Evolutionary conservation across 805 yeast species (phyloP).

Genomic region (Suhomyces canberraensis): DNA sequence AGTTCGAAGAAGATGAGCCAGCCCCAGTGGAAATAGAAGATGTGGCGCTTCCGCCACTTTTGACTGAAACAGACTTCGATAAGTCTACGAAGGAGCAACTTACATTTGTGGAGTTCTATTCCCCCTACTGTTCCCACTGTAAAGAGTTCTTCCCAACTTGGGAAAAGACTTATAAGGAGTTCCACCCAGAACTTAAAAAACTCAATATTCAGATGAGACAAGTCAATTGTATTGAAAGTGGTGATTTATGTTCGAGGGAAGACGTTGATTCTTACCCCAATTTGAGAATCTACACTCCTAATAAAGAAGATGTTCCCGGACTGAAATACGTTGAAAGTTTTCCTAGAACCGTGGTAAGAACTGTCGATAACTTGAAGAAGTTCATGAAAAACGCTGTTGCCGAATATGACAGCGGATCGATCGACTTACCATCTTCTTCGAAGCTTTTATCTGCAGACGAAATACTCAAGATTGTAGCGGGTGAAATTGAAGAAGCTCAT

Average conservation of each 20-base stretch:
- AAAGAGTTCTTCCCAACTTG: constrained; percentile 75
- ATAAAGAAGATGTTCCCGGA: constrained; percentile 16
- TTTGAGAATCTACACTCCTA: constrained; percentile 65
- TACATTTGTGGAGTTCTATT: constrained; percentile 81
- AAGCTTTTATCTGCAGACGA: constrained; percentile 36
- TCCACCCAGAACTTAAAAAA: constrained; percentile 42
- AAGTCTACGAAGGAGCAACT: constrained; percentile 47
- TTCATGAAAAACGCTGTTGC: constrained; percentile 55
- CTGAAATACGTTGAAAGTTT: constrained; percentile 38
- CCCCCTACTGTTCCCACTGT: constrained; percentile 90
- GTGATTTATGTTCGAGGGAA: constrained; percentile 78
- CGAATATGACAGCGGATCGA: constrained; percentile 39
- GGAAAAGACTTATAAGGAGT: constrained; percentile 59
- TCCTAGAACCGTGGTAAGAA: constrained; percentile 47
- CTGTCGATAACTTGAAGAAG: constrained; percentile 45
- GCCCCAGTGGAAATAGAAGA: background rate
- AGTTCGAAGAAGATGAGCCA: background rate
- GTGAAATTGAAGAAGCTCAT: constrained; percentile 47
- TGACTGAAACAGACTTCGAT: constrained; percentile 52
- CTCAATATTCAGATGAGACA: constrained; percentile 59
- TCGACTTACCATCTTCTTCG: constrained; percentile 42
- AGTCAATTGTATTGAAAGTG: constrained; percentile 82
- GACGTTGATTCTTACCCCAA: constrained; percentile 66
- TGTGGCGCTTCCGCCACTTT: constrained; percentile 43
- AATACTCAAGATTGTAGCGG: constrained; percentile 49